A percentile compares a stretch with the other conserved stretches of the same genome.
These are phyloP conservation scores for Tuber brumale DNA, from an alignment of 495 filamentous ascomycete species.

Conservation along the genomic window DNA sequence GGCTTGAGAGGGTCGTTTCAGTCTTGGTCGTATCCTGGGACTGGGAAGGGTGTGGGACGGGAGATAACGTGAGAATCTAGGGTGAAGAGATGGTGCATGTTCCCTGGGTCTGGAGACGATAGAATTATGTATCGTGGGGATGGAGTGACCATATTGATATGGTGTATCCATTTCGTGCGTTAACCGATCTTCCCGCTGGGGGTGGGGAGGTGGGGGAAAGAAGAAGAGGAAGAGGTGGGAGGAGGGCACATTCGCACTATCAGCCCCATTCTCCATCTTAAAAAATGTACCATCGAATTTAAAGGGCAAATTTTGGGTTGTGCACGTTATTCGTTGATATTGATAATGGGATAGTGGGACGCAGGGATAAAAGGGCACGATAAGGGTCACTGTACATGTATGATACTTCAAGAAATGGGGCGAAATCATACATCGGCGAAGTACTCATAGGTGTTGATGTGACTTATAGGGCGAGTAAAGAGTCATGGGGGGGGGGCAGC, in stretches of 20 bases:
- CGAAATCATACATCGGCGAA: not conserved
- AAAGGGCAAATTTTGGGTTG: not conserved
- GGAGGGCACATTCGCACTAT: not conserved
- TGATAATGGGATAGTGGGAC: not conserved
- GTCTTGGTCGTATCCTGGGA: not conserved
- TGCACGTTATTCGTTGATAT: not conserved
- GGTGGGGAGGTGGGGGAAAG: not conserved
- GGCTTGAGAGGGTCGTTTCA: not conserved
- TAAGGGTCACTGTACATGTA: not conserved
- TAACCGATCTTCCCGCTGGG: not conserved
- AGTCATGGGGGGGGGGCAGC: not conserved
- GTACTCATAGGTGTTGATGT: not conserved
- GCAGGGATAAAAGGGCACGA: not conserved
- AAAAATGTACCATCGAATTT: not conserved
- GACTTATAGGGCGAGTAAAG: not conserved
- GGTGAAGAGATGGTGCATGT: not conserved
- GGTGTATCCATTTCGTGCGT: not conserved
- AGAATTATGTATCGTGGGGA: not conserved
- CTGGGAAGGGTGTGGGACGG: not conserved
- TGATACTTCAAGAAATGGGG: not conserved
- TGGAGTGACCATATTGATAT: not conserved
- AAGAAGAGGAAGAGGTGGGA: not conserved
- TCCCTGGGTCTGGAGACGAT: not conserved
- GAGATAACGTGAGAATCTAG: not conserved
- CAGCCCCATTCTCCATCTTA: not conserved